Evolutionary conservation across 2,329 filamentous ascomycete species (phyloP), one percentile per base, ranked within the genome.

Genomic region (Coleophoma crateriformis): DNA sequence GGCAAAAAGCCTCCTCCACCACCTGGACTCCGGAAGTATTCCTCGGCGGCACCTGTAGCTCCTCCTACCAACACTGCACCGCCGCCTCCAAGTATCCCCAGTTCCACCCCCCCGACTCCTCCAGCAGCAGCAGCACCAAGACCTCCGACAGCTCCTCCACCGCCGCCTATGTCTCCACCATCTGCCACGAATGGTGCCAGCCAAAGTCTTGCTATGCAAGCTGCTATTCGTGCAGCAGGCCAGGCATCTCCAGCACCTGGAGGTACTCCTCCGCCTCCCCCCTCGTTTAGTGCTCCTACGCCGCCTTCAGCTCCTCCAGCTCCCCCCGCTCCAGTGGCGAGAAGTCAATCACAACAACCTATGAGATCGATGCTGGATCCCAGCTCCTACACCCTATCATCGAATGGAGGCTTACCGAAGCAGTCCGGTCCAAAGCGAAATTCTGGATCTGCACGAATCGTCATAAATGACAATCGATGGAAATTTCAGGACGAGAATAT

Each of bases 401-500:
- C 77, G 7, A 88, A 88, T 61, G 84, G 84, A 41, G 68, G 64
- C 22, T 45, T 58, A 58, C 67, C 67, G 32, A 78, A 76, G 55
- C 73, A 70, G 19, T 71, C 76, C 2, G 77, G 71, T 52, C 72
- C 74, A 1, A 71, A 71, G 4, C 68, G 68, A 38, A 67, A 43
- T 61, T 61, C 53, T 59, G 62, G 68, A 54, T 60, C 61, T 64
- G 64, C 58, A 37, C 73, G 74, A 17, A 70, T 84, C 50, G 69
- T 79, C 11, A 82, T 96, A 45, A 80, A 90, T 54, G 94, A 97
- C 67, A 68, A 76, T 48, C 78, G 92, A 58, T 99, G 90, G 84
- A 87, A 85, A 56, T 99, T 96, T 64, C 87, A 92, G 59, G 81
- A 85, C 43, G 92, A 96, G 60, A 79, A 77, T 34, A 77, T 88